These are phyloP conservation scores for Stylonectria norvegica DNA, from an alignment of 2,329 filamentous ascomycete genomes.

Conservation along the genomic window DNA sequence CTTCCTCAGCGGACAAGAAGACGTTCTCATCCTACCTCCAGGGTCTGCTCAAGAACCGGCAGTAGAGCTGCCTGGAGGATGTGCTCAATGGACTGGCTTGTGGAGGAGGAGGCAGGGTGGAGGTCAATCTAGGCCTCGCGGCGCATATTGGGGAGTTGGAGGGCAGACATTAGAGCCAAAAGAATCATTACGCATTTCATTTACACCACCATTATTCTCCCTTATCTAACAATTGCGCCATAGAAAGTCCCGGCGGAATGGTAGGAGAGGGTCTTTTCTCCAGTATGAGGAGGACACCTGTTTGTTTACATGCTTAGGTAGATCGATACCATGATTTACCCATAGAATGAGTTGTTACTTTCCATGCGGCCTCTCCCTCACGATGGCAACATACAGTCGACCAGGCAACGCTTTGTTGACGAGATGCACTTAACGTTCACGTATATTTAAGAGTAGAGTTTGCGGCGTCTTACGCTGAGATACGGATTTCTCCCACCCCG, in stretches of 20 bases:
- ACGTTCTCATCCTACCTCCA: slow-evolving; percentile 63
- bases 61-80: slow-evolving; percentile 18
- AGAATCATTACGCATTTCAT: too few species aligned
- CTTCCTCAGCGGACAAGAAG: slow-evolving; percentile 57
- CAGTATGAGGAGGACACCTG: too few species aligned
- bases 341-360: too few species aligned
- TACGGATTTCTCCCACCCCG: too few species aligned
- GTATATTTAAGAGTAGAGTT: too few species aligned
- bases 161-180: slow-evolving; percentile 29
- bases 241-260: not conserved
- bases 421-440: too few species aligned
- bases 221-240: slow-evolving; percentile 12
- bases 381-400: too few species aligned
- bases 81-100: not conserved
- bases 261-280: slow-evolving; percentile 4
- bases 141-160: slow-evolving; percentile 30
- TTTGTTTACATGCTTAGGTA: too few species aligned
- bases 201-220: slow-evolving; percentile 24
- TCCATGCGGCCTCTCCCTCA: too few species aligned
- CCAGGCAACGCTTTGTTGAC: too few species aligned
- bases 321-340: too few species aligned
- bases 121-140: slow-evolving; percentile 22
- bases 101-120: not conserved
- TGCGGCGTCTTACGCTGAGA: too few species aligned
- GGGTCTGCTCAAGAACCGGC: slow-evolving; percentile 49